Base-by-base conservation (phyloP, 352 stramenopile species). In the Pythium insidiosum region DNA sequence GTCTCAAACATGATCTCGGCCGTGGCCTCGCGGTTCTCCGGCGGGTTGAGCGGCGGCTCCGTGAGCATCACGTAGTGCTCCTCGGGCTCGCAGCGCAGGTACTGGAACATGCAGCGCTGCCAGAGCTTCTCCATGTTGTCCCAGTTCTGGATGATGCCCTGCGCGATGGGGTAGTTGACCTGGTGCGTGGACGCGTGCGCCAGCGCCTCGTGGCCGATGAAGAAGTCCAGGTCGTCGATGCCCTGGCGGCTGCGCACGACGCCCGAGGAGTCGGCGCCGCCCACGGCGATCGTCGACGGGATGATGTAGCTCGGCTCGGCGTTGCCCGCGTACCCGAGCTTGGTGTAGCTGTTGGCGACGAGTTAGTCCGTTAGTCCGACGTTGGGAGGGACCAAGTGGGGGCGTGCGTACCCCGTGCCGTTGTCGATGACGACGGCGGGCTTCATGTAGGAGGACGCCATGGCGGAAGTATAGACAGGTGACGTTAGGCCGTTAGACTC, bases 1-100 rank as follows among this genome's bases (percentile, higher is more conserved):
- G 91, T 97, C 68, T 97, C 91, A 48, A 97, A 97, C 88, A 97
- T 97, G 65, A 97, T 96, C 71, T 97, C 90, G 25, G 89, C 93
- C 24, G 92, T 97, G 41, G 90, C 86, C 56, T 98, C 93, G 30
- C 86, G 73, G 67, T 98, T 98, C 71, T 98, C 94, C 0, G 90
- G 92, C 12, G 93, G 94, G 62, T 97, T 97, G 5, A 97, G 65
- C 9, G 88, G 88, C 25, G 89, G 85, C 54, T 97, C 91, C 18
- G 91, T 97, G 36, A 93, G 63, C 38, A 90, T 42, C 61, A 96
- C 85, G 46, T 95, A 95, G 66, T 97, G 90, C 50, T 97, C 90
- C 56, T 97, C 88, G 0, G 90, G 90, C 50, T 97, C 87, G 51
- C 88, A 97, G 21, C 89, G 84, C 63, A 97, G 77, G 62, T 96